Conservation (phyloP, 1,139 yeast species). For the Sugiyamaella neomexicana region DNA sequence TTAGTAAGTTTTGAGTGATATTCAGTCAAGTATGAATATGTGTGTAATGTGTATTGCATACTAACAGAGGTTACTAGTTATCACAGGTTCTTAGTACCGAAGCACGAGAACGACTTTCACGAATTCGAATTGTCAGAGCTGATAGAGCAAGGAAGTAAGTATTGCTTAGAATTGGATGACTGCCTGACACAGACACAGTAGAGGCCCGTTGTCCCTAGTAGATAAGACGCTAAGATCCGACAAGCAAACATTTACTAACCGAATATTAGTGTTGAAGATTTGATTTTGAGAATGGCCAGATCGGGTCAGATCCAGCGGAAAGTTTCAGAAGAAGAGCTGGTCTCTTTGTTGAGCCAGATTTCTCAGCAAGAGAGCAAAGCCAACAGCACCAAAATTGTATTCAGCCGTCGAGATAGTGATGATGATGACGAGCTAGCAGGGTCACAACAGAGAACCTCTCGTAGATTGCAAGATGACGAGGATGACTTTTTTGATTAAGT, state of each 20-base stretch:
- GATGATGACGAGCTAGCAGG: constrained; percentile 27
- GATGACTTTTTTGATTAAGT: constrained; percentile 42
- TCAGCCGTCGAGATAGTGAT: constrained; percentile 32
- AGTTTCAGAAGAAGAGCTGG: constrained; percentile 75
- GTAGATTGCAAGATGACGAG: constrained; percentile 33
- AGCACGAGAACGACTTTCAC: constrained; percentile 83
- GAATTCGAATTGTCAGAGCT: constrained; percentile 86
- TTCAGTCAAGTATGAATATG: neutral
- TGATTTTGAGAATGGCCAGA: constrained; percentile 69
- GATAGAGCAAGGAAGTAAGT: constrained; percentile 73
- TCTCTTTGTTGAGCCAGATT: constrained; percentile 76
- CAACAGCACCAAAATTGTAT: constrained; percentile 60
- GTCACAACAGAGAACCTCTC: constrained; percentile 13
- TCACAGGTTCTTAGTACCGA: constrained; percentile 73
- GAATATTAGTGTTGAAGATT: constrained; percentile 62
- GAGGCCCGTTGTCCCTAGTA: too few species aligned
- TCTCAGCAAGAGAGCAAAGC: constrained; percentile 73
- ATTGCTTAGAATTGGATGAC: neutral
- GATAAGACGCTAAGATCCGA: too few species aligned
- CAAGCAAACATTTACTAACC: too few species aligned
- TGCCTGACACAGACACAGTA: too few species aligned
- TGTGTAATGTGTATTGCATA: neutral
- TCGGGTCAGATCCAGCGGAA: constrained; percentile 76
- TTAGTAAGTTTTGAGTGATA: constrained; percentile 30
- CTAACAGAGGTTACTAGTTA: constrained; percentile 44